These are phyloP conservation scores for Penicillium parvum DNA, from an alignment of 495 filamentous ascomycete species.

Conservation along the genomic window DNA sequence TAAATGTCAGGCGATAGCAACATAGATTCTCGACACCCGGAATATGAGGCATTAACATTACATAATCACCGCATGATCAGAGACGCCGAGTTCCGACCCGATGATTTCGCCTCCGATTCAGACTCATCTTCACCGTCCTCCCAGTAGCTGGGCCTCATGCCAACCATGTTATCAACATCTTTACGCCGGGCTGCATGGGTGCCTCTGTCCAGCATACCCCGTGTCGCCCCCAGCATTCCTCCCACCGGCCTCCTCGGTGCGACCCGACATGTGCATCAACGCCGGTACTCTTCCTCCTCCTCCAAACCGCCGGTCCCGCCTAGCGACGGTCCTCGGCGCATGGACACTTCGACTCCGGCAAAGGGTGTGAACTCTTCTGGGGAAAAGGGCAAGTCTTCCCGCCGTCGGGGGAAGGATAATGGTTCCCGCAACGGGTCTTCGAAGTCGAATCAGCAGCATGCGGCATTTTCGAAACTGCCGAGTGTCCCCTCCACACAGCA, in stretches of 20 bases:
- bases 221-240: slow-evolving; percentile 28
- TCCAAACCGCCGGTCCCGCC: slow-evolving; percentile 45
- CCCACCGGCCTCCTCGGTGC: slow-evolving; percentile 28
- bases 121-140: slow-evolving; percentile 25
- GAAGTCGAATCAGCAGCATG: slow-evolving; percentile 35
- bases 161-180: slow-evolving; percentile 48
- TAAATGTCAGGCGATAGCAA: too few relatives aligned
- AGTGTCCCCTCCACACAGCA: slow-evolving; percentile 83
- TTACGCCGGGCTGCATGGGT: slow-evolving; percentile 45
- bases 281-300: slow-evolving; percentile 51
- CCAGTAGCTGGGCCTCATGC: slow-evolving; percentile 24
- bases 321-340: slow-evolving; percentile 41
- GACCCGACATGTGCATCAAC: slow-evolving; percentile 43
- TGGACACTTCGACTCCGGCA: slow-evolving; percentile 40
- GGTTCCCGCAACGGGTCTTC: slow-evolving; percentile 31
- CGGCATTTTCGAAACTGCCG: slow-evolving; percentile 57
- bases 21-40: too few relatives aligned
- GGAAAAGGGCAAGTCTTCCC: slow-evolving; percentile 35
- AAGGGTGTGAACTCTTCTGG: slow-evolving; percentile 37
- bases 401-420: slow-evolving; percentile 37
- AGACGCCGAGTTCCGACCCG: slow-evolving; percentile 32
- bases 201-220: slow-evolving; percentile 37
- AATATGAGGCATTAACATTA: slow-evolving; percentile 28
- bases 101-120: slow-evolving; percentile 42
- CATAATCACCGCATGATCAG: slow-evolving; percentile 41